Percentiles rank a stretch among this genome's conserved stretches.
These are phyloP conservation scores for Solanum gandarillasii DNA, from an alignment of 257 asterid species.

Conservation along the genomic window DNA sequence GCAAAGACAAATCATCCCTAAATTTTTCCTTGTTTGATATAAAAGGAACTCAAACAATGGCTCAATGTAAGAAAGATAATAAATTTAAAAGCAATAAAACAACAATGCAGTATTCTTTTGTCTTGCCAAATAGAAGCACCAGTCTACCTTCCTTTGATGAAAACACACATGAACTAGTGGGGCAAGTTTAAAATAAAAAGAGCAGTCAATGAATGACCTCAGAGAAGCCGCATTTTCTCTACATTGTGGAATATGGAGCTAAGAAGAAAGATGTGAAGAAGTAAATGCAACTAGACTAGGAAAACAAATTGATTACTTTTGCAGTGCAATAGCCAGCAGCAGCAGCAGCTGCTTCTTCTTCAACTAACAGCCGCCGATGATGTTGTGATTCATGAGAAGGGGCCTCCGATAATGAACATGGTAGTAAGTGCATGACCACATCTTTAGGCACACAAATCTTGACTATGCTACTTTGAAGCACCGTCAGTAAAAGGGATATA, in stretches of 20 bases:
- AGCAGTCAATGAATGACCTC: background rate
- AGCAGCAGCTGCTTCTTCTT: slow-evolving; percentile 28
- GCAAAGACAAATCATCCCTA: background rate
- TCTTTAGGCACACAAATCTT: slow-evolving; percentile 38
- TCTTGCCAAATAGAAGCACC: background rate
- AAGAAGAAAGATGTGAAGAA: background rate
- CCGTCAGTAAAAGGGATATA: slow-evolving; percentile 66
- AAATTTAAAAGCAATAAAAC: background rate
- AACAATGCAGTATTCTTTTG: background rate
- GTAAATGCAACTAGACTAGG: background rate
- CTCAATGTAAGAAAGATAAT: background rate
- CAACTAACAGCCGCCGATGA: slow-evolving; percentile 42
- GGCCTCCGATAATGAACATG: slow-evolving; percentile 30
- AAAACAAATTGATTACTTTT: slow-evolving; percentile 27
- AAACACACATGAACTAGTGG: background rate
- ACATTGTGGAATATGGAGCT: background rate
- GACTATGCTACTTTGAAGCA: slow-evolving; percentile 48
- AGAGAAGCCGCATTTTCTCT: too few relatives aligned
- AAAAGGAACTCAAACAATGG: background rate
- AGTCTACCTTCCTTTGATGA: background rate
- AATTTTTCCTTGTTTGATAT: background rate
- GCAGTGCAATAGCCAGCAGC: slow-evolving; percentile 37
- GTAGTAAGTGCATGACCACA: slow-evolving; percentile 37
- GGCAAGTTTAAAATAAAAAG: background rate
- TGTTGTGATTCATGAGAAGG: slow-evolving; percentile 6